These are phyloP conservation scores for Pestalotiopsis sp. DNA, from an alignment of 2,329 filamentous ascomycete genomes.

Conservation along the genomic window DNA sequence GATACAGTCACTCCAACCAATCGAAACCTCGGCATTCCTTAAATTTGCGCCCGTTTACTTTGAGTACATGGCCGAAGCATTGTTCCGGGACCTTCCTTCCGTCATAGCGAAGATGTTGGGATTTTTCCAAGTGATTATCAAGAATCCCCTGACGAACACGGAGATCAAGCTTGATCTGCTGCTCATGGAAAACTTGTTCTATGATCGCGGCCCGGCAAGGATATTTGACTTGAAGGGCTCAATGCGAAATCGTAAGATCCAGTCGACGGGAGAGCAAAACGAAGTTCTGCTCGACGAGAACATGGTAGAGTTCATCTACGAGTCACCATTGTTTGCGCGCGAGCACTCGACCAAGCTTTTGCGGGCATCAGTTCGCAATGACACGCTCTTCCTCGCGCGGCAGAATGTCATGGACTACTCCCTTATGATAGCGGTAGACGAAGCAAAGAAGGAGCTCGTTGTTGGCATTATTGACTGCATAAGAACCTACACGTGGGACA, in stretches of 20 bases:
- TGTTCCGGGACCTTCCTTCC: slow-evolving; percentile 93
- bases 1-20: slow-evolving; percentile 75
- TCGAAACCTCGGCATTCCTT: slow-evolving; percentile 92
- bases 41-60: slow-evolving; percentile 97
- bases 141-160: slow-evolving; percentile 86
- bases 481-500: slow-evolving; percentile 98
- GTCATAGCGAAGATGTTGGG: slow-evolving; percentile 99
- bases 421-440: slow-evolving; percentile 97
- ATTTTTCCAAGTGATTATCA: slow-evolving; percentile 96
- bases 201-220: slow-evolving; percentile 85
- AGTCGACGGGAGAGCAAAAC: slow-evolving; percentile 92
- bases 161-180: slow-evolving; percentile 95
- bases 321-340: slow-evolving; percentile 90
- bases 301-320: slow-evolving; percentile 98
- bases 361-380: slow-evolving; percentile 92
- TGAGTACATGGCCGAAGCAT: slow-evolving; percentile 91
- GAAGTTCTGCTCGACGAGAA: slow-evolving; percentile 98
- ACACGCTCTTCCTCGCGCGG: slow-evolving; percentile 89
- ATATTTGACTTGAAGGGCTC: slow-evolving; percentile 97
- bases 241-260: slow-evolving; percentile 97
- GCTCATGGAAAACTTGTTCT: slow-evolving; percentile 97
- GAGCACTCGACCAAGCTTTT: slow-evolving; percentile 96
- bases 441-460: slow-evolving; percentile 84
- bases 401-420: slow-evolving; percentile 99
- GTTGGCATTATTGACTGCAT: slow-evolving; percentile 99